Evolutionary conservation across 192 early-diverging fungal species (phyloP).

Genomic region (Obelidium mucronatum): DNA sequence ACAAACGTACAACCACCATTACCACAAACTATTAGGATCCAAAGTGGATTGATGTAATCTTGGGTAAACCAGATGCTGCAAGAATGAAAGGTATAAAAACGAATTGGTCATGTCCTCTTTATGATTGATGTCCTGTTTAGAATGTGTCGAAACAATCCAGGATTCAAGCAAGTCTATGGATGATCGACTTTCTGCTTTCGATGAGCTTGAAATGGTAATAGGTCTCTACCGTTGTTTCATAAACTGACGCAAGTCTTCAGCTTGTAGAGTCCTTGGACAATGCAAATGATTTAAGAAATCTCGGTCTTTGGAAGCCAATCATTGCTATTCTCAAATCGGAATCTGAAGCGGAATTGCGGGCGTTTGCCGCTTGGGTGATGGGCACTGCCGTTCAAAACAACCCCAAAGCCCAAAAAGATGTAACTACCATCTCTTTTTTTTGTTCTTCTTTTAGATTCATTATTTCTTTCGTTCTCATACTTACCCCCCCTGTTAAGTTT

Average conservation of each 20-base stretch:
- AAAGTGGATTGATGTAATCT: conserved; percentile 87
- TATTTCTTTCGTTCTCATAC: neutral
- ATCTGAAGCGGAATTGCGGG: conserved; percentile 63
- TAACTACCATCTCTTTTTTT: no score
- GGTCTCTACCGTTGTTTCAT: neutral
- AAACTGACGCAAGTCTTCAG: conserved; percentile 31
- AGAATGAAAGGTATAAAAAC: conserved; percentile 72
- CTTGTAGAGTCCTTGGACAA: conserved; percentile 89
- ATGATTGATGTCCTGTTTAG: conserved; percentile 36
- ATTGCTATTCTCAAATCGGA: conserved; percentile 57
- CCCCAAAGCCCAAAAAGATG: conserved; percentile 77
- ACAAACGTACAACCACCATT: neutral
- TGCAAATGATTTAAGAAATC: conserved; percentile 86
- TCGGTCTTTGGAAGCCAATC: conserved; percentile 87
- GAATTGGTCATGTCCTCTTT: neutral
- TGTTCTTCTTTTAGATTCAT: no score
- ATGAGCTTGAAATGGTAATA: conserved; percentile 85
- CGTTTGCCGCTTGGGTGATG: conserved; percentile 85
- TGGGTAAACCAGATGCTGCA: conserved; percentile 89
- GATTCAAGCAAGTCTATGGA: conserved; percentile 64
- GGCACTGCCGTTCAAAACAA: conserved; percentile 97
- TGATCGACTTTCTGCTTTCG: conserved; percentile 82
- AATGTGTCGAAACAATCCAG: conserved; percentile 77
- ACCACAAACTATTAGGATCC: conserved; percentile 65
- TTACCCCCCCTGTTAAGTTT: conserved; percentile 38